phyloP scores from a whole-genome alignment of 176 grass and related monocot species.

The Cenchrus fungigraminus region DNA sequence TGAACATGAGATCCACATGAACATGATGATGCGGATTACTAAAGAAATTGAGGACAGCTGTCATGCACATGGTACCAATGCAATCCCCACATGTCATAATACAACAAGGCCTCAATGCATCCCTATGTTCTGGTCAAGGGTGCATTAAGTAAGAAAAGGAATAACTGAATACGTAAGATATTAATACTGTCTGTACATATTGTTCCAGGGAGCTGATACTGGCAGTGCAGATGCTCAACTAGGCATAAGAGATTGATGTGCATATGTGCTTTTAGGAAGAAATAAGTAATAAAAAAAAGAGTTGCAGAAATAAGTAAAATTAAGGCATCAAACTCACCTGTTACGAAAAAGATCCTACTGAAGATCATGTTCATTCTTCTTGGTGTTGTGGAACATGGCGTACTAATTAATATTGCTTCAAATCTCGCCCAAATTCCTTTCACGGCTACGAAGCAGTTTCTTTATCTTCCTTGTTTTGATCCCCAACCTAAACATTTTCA shows the following conservation, averaged over 20 bases:
- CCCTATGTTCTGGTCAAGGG: background rate
- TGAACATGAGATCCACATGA: constrained; percentile 2
- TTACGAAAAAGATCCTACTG: background rate
- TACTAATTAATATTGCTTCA: constrained; percentile 14
- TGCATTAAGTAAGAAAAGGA: background rate
- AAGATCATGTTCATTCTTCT: constrained; percentile 28
- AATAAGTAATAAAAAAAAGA: too few species aligned
- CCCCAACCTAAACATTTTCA: constrained; percentile 64
- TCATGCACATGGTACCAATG: constrained; percentile 23
- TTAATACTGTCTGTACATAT: background rate
- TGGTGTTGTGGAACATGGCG: constrained; percentile 10
- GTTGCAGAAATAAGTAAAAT: background rate
- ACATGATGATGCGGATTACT: constrained; percentile 5
- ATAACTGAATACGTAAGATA: background rate
- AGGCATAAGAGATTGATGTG: constrained; percentile 1
- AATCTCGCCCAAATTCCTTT: constrained; percentile 30
- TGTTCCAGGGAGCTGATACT: background rate
- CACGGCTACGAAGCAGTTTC: constrained; percentile 57
- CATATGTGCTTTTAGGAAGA: background rate
- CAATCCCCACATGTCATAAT: background rate
- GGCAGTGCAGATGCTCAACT: background rate
- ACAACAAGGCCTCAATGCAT: background rate
- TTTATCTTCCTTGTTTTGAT: constrained; percentile 77
- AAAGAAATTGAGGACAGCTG: constrained; percentile 6
- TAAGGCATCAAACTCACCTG: constrained; percentile 30